Percentiles rank a stretch among this genome's conserved stretches.
phyloP scores from a whole-genome alignment of 2,329 filamentous ascomycete species.

The Cytospora paraplurivora region DNA sequence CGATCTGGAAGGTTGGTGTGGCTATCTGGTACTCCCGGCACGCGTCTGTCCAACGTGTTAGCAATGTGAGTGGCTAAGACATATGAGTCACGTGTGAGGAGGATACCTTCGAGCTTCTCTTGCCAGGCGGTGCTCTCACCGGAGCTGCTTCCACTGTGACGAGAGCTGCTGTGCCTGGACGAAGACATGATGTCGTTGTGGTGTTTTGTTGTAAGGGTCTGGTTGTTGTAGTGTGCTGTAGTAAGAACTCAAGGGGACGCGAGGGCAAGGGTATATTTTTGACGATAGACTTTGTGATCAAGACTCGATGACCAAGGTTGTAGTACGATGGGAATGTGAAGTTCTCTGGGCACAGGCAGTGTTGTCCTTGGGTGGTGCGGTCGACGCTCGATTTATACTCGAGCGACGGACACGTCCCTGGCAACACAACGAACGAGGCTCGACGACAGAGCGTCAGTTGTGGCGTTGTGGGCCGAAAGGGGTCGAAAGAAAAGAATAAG shows the following conservation, averaged over 20 bases:
- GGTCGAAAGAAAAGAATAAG: conserved; percentile 9
- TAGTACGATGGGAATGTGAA: conserved; percentile 11
- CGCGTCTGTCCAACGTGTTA: conserved; percentile 33
- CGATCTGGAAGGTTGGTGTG: conserved; percentile 37
- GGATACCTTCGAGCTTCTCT: conserved; percentile 37
- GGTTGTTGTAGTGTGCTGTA: conserved; percentile 3
- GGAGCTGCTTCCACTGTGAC: conserved; percentile 30
- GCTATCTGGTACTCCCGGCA: conserved; percentile 37
- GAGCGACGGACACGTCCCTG: conserved; percentile 2
- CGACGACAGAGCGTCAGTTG: conserved; percentile 3
- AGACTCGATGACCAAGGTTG: conserved; percentile 12
- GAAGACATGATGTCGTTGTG: conserved; percentile 24
- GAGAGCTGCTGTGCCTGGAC: conserved; percentile 27
- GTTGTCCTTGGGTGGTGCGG: conserved; percentile 14
- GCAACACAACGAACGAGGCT: conserved; percentile 17
- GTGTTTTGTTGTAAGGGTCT: neutral
- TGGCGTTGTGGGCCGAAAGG: conserved; percentile 11
- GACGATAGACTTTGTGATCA: neutral
- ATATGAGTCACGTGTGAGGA: neutral
- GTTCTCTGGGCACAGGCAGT: neutral
- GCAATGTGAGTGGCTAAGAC: neutral
- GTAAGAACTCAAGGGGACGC: neutral
- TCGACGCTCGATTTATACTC: conserved; percentile 28
- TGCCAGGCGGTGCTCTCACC: conserved; percentile 36
- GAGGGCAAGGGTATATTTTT: neutral